Conservation (phyloP, 2,329 filamentous ascomycete species). For the Raffaelea arxii region DNA sequence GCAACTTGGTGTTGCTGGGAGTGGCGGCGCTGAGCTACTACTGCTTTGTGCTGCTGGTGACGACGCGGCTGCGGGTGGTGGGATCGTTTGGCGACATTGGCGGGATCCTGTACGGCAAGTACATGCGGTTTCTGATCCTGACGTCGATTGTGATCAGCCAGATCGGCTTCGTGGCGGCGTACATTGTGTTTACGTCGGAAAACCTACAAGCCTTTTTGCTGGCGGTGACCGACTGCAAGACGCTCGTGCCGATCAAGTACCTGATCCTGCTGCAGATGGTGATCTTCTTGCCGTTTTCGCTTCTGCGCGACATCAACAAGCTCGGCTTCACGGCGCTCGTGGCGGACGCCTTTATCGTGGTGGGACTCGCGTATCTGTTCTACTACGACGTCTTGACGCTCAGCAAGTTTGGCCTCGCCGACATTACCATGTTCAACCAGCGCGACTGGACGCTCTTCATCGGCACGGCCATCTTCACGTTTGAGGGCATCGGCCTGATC, state of each 20-base stretch:
- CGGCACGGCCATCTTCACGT: conserved; percentile 97
- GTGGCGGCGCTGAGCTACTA: conserved; percentile 89
- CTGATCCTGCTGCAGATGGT: conserved; percentile 93
- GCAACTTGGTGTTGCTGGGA: conserved; percentile 76
- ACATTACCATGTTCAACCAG: conserved; percentile 84
- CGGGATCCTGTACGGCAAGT: conserved; percentile 79
- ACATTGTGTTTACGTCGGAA: conserved; percentile 93
- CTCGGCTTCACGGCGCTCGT: conserved; percentile 90
- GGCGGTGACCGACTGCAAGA: conserved; percentile 81
- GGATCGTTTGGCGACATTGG: conserved; percentile 98
- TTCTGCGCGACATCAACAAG: conserved; percentile 94
- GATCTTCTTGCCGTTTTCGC: conserved; percentile 86
- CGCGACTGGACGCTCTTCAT: conserved; percentile 96
- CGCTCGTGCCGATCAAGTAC: conserved; percentile 74
- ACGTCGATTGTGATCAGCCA: conserved; percentile 90
- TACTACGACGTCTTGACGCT: conserved; percentile 91
- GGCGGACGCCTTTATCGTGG: conserved; percentile 87
- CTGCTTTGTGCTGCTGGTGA: conserved; percentile 90
- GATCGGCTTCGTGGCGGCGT: conserved; percentile 87
- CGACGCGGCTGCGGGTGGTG: conserved; percentile 72
- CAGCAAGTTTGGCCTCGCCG: conserved; percentile 62
- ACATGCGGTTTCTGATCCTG: conserved; percentile 82
- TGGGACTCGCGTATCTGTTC: conserved; percentile 87
- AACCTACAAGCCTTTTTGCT: conserved; percentile 92
- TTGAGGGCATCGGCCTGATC: conserved; percentile 93